Percentiles rank a stretch among this genome's conserved stretches.
Conservation (phyloP, 371 early-diverging fungal species). For the Synchytrium microbalum region DNA sequence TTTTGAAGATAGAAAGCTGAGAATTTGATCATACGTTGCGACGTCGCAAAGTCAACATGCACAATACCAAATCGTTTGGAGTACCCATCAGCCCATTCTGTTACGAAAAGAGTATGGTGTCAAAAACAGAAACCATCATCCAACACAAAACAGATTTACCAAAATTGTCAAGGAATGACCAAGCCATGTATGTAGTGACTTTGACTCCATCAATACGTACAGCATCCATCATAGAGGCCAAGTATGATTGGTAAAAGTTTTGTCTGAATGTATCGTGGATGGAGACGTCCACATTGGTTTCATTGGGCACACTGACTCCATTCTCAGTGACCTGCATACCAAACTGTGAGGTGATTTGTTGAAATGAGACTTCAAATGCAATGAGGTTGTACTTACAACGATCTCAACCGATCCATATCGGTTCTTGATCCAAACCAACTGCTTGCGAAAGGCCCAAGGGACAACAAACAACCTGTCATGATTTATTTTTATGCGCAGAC, state of each 20-base stretch:
- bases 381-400: too few relatives aligned
- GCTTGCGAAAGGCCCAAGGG: conserved; percentile 23
- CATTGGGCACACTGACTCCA: conserved; percentile 20
- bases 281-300: too few relatives aligned
- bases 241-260: neutral
- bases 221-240: neutral
- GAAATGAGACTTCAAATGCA: too few relatives aligned
- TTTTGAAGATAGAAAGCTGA: conserved; percentile 13
- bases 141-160: neutral
- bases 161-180: conserved; percentile 5
- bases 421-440: conserved; percentile 13
- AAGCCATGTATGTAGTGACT: neutral
- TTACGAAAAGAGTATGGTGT: neutral
- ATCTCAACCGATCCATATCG: too few relatives aligned
- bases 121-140: neutral
- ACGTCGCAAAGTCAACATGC: conserved; percentile 24
- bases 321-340: conserved; percentile 29
- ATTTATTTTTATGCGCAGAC: too few relatives aligned
- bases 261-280: conserved; percentile 1
- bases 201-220: neutral
- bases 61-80: conserved; percentile 14
- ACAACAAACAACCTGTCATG: neutral
- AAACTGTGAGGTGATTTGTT: too few relatives aligned
- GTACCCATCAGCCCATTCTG: neutral
- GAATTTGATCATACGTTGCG: conserved; percentile 20